phyloP scores from a whole-genome alignment of 169 alveolate genomes.

The Eimeria sp. region DNA sequence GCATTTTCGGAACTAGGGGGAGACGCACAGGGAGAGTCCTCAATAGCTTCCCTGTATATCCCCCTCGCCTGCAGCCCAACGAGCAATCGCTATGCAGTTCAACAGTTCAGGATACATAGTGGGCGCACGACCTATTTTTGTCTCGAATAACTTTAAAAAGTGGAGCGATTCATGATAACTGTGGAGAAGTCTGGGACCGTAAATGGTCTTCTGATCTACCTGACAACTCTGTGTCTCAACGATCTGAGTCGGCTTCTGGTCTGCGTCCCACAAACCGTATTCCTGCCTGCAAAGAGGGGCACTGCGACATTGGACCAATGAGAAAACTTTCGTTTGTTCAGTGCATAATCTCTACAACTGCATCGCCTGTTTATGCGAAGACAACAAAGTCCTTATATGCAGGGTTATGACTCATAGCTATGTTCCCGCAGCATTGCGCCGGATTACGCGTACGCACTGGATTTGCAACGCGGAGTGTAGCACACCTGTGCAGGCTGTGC shows the following conservation, averaged over 20 bases:
- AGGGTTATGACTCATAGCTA: not conserved
- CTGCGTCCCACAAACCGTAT: not conserved
- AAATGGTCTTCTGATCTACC: not conserved
- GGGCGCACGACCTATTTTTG: not conserved
- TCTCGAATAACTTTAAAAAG: not conserved
- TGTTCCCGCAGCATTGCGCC: not conserved
- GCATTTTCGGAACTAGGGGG: no score
- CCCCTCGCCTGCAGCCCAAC: not conserved
- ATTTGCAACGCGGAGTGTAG: not conserved
- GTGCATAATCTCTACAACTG: not conserved
- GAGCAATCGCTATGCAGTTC: not conserved
- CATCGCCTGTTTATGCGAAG: not conserved
- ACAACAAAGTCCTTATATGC: not conserved
- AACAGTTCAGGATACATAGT: not conserved
- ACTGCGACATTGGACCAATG: not conserved
- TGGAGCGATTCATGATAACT: not conserved
- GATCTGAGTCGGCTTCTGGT: not conserved
- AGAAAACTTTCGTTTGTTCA: not conserved
- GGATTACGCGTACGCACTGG: not conserved
- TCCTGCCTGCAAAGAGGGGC: not conserved
- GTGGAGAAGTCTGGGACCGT: not conserved
- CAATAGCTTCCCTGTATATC: not conserved
- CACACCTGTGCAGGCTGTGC: not conserved
- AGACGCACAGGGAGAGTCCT: no score
- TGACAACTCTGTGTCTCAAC: not conserved